Percentiles rank a stretch among this genome's conserved stretches.
Evolutionary conservation across 2,329 filamentous ascomycete genomes (phyloP).

Genomic region (Colletotrichum sp.): DNA sequence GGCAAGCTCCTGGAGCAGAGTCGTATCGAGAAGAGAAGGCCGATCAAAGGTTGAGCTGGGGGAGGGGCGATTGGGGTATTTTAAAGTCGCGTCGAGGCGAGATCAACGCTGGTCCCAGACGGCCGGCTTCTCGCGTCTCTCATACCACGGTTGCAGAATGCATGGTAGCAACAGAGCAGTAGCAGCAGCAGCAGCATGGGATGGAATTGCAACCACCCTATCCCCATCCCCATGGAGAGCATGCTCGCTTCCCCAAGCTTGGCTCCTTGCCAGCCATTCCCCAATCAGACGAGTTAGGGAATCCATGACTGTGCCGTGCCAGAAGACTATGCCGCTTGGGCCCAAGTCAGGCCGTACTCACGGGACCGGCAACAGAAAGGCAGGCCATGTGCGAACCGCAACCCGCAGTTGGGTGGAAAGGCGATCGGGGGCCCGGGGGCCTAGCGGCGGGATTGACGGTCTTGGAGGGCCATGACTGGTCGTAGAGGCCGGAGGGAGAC

Average conservation of each 20-base stretch:
- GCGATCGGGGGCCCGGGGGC: neutral
- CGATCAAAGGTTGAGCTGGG: neutral
- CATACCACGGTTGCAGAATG: conserved; percentile 3
- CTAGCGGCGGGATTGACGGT: conserved; percentile 21
- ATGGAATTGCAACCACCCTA: neutral
- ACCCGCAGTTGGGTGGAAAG: neutral
- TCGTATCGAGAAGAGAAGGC: neutral
- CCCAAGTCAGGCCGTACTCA: conserved; percentile 1
- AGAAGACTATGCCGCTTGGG: neutral
- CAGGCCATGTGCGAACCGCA: neutral
- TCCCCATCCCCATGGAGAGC: neutral
- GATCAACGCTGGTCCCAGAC: conserved; percentile 5
- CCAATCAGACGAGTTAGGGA: neutral
- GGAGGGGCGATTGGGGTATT: conserved; percentile 3
- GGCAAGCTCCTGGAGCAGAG: conserved; percentile 9
- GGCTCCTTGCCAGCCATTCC: neutral
- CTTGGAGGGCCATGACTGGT: conserved; percentile 15
- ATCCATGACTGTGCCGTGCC: neutral
- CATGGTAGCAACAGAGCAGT: neutral
- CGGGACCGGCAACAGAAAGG: neutral
- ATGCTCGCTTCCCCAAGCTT: conserved; percentile 5
- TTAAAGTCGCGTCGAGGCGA: neutral
- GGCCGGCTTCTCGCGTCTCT: neutral
- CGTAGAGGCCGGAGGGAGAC: neutral
- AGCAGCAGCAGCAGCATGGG: neutral